Conservation (phyloP, 306 rosid genomes). For the Castanospermum australe region DNA sequence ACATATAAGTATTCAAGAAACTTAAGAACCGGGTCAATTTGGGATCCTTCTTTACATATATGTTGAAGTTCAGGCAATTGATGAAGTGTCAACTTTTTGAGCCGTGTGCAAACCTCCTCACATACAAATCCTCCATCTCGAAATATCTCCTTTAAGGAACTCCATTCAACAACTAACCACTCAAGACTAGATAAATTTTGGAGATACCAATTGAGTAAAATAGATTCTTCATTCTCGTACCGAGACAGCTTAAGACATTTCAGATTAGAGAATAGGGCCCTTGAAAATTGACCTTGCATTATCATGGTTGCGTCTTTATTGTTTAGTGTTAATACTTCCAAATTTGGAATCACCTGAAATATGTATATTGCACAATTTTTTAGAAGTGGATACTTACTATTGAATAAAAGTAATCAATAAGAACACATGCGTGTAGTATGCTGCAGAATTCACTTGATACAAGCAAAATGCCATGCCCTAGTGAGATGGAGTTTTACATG, state of each 20-base stretch:
- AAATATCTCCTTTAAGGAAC: neutral
- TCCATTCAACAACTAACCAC: neutral
- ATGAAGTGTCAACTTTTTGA: neutral
- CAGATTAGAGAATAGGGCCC: neutral
- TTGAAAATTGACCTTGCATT: neutral
- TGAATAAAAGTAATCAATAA: no score
- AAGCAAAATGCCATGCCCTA: no score
- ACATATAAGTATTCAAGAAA: neutral
- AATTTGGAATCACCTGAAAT: neutral
- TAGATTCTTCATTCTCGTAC: neutral
- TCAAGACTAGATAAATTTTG: neutral
- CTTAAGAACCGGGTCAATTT: neutral
- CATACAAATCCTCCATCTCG: neutral
- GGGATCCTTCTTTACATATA: neutral
- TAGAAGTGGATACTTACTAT: neutral
- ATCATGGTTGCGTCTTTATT: neutral
- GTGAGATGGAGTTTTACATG: no score
- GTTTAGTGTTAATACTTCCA: neutral
- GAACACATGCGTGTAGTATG: no score
- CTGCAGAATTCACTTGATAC: no score
- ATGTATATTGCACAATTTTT: neutral
- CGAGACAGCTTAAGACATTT: neutral
- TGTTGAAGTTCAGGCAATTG: neutral
- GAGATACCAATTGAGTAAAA: neutral
- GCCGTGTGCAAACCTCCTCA: neutral